phyloP scores from a whole-genome alignment of 2,329 filamentous ascomycete species.

The Fusarium pseudograminearum region DNA sequence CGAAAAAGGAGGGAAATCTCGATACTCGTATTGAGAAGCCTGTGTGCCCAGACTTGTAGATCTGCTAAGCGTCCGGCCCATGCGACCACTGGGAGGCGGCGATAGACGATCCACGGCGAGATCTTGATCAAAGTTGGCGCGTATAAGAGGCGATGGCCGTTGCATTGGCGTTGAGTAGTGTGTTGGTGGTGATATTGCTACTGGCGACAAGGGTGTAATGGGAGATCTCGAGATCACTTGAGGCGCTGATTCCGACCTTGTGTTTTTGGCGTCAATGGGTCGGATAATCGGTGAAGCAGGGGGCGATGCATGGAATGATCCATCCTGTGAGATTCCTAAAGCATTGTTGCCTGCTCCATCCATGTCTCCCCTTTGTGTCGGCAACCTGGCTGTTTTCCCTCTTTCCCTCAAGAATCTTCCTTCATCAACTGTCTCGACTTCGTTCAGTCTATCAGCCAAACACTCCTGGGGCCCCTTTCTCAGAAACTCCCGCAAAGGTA shows the following conservation, averaged over 20 bases:
- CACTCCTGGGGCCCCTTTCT: constrained; percentile 67
- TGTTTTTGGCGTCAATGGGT: constrained; percentile 45
- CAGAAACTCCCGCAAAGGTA: constrained; percentile 67
- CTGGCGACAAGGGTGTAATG: constrained; percentile 44
- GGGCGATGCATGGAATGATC: constrained; percentile 31
- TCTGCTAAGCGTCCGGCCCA: constrained; percentile 51
- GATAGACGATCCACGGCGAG: constrained; percentile 55
- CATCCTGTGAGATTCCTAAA: constrained; percentile 51
- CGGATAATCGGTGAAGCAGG: constrained; percentile 51
- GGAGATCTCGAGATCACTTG: constrained; percentile 28
- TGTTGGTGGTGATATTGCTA: constrained; percentile 47
- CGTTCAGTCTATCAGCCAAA: constrained; percentile 64
- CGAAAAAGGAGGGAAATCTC: constrained; percentile 54
- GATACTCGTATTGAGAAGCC: constrained; percentile 49
- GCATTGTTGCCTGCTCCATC: constrained; percentile 47
- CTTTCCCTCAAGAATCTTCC: constrained; percentile 48
- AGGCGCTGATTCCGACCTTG: constrained; percentile 49
- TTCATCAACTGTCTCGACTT: constrained; percentile 51
- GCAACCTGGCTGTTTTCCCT: constrained; percentile 47
- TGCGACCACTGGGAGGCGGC: constrained; percentile 49
- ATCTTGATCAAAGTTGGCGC: constrained; percentile 54
- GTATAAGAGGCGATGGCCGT: constrained; percentile 52
- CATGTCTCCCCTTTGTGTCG: background rate
- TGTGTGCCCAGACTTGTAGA: constrained; percentile 53
- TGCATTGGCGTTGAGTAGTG: constrained; percentile 49